Percentiles rank a stretch among this genome's conserved stretches.
These are phyloP conservation scores for Aurantiochytrium sp. DNA, from an alignment of 108 stramenopile genomes.

Conservation along the genomic window DNA sequence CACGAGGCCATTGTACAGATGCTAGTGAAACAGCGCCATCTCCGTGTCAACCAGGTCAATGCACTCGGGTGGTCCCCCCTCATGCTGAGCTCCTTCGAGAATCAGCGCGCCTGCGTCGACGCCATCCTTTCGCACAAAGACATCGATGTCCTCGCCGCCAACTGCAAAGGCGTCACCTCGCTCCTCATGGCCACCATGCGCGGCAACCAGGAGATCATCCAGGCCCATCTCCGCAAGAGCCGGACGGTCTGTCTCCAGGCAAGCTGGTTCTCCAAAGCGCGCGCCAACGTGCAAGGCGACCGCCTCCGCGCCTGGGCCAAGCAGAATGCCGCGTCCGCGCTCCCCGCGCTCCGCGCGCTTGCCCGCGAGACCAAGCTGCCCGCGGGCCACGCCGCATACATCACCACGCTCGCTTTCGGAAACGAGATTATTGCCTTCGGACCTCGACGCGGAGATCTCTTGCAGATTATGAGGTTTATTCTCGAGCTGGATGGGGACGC, in stretches of 20 bases:
- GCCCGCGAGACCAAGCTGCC: background rate
- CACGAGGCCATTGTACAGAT: background rate
- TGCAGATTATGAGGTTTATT: background rate
- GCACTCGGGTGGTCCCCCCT: background rate
- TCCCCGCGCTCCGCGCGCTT: background rate
- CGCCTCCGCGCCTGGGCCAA: background rate
- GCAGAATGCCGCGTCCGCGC: background rate
- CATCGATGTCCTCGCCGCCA: background rate
- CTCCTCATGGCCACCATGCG: background rate
- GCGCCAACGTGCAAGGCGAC: background rate
- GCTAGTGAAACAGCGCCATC: background rate
- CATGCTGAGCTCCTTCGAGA: conserved; percentile 2
- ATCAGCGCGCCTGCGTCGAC: background rate
- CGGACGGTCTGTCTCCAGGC: too few relatives aligned
- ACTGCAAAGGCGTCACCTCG: background rate
- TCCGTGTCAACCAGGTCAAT: background rate
- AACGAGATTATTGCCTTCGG: background rate
- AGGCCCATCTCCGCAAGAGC: background rate
- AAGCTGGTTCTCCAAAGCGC: background rate
- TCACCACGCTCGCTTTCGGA: background rate
- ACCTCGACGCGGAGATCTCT: background rate
- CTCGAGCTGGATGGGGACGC: too few relatives aligned
- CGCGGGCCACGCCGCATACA: background rate
- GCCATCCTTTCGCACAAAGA: background rate
- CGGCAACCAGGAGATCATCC: background rate